Percentiles rank a stretch among this genome's conserved stretches.
Conservation (phyloP, 495 filamentous ascomycete species). For the Aspergillus nidulans region DNA sequence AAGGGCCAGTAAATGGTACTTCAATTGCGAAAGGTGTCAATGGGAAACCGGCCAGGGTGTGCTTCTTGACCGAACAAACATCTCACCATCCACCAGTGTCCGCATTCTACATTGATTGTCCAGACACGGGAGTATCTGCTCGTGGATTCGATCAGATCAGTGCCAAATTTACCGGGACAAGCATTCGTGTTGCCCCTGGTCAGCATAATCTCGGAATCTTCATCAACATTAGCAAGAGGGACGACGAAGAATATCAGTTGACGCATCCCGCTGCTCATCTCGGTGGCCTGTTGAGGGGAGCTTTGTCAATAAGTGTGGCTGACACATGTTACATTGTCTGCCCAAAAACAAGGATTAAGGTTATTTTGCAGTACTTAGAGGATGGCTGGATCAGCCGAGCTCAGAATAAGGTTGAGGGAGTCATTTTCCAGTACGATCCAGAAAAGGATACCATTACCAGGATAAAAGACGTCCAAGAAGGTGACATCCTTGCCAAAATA, state of each 20-base stretch:
- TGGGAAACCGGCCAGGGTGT: constrained; percentile 65
- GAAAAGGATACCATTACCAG: constrained; percentile 68
- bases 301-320: constrained; percentile 78
- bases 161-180: constrained; percentile 96
- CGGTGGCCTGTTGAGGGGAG: constrained; percentile 78
- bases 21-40: constrained; percentile 29
- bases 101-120: constrained; percentile 90
- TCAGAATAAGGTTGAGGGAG: constrained; percentile 86
- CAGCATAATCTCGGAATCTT: constrained; percentile 95
- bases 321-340: constrained; percentile 86
- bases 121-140: constrained; percentile 83
- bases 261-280: constrained; percentile 93
- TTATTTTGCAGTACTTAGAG: constrained; percentile 85
- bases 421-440: constrained; percentile 84
- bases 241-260: constrained; percentile 88
- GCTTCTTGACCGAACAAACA: constrained; percentile 96
- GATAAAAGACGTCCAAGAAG: constrained; percentile 80
- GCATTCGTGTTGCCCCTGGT: constrained; percentile 83
- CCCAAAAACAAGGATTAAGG: constrained; percentile 79
- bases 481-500: constrained; percentile 77
- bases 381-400: constrained; percentile 92
- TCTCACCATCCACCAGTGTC: constrained; percentile 98
- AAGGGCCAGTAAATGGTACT: constrained; percentile 33
- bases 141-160: constrained; percentile 92
- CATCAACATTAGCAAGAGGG: constrained; percentile 72